Percentiles rank a stretch among this genome's conserved stretches.
These are phyloP conservation scores for Ceratocystis eucalypticola DNA, from an alignment of 2,329 filamentous ascomycete genomes.

Conservation along the genomic window DNA sequence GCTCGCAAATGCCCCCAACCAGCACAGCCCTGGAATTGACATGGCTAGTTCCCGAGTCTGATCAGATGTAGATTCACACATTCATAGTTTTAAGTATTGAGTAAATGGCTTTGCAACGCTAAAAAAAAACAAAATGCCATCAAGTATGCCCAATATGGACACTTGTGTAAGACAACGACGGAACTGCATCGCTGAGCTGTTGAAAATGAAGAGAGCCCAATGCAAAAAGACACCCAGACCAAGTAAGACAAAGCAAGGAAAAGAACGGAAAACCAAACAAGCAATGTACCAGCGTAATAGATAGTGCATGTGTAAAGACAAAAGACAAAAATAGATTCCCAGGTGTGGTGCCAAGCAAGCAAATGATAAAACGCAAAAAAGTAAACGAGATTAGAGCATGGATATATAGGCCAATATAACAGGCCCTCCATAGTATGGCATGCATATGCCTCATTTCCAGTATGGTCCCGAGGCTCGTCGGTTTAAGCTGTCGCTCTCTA, in stretches of 20 bases:
- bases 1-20: too few species aligned
- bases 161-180: neutral
- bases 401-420: neutral
- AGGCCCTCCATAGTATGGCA: neutral
- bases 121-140: neutral
- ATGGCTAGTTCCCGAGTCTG: too few species aligned
- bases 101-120: neutral
- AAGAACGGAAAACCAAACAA: neutral
- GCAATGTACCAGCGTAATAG: neutral
- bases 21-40: too few species aligned
- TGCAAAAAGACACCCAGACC: neutral
- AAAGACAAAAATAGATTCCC: neutral
- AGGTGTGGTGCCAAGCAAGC: neutral
- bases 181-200: neutral
- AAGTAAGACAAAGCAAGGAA: neutral
- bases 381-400: neutral
- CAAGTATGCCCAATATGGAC: neutral
- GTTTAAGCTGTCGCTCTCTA: constrained; percentile 4
- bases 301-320: neutral
- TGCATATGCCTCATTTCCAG: neutral
- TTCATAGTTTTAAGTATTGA: neutral
- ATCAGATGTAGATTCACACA: neutral
- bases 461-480: constrained; percentile 2
- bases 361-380: neutral
- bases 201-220: neutral